Evolutionary conservation across 768 basidiomycete genomes (phyloP).

Genomic region (Lentinula edodes): DNA sequence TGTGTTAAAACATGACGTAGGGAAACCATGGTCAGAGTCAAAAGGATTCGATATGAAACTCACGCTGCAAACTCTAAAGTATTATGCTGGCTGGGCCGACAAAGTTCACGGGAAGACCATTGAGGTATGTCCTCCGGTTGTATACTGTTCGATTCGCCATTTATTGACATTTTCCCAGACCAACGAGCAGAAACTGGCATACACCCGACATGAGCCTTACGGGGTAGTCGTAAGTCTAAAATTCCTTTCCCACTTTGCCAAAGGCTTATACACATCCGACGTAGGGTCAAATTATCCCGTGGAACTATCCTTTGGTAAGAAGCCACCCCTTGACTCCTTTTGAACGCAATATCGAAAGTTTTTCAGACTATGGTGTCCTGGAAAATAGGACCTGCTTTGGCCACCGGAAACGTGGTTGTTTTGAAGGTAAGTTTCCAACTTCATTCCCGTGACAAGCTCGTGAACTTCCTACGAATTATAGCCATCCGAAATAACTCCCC

Average conservation of each 20-base stretch:
- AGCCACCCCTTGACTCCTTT: not conserved
- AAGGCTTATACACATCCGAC: not conserved
- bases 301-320: slow-evolving; percentile 37
- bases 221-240: slow-evolving; percentile 33
- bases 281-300: slow-evolving; percentile 51
- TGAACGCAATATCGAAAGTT: slow-evolving; percentile 15
- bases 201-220: slow-evolving; percentile 58
- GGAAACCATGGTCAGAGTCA: slow-evolving; percentile 21
- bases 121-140: slow-evolving; percentile 21
- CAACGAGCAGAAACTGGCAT: slow-evolving; percentile 38
- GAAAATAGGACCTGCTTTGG: slow-evolving; percentile 62
- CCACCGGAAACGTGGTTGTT: slow-evolving; percentile 55
- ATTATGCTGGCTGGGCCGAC: slow-evolving; percentile 77
- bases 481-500: slow-evolving; percentile 62
- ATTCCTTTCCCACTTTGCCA: not conserved
- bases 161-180: slow-evolving; percentile 17
- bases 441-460: not conserved
- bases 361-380: slow-evolving; percentile 45
- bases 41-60: slow-evolving; percentile 15
- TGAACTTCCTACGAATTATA: slow-evolving; percentile 14
- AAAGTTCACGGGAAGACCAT: slow-evolving; percentile 61
- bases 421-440: slow-evolving; percentile 25
- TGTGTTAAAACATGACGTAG: slow-evolving; percentile 7
- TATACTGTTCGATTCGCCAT: not conserved
- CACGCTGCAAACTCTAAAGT: slow-evolving; percentile 40